Base-by-base conservation (phyloP, 2,329 filamentous ascomycete genomes). In the Cryphonectria naterciae region DNA sequence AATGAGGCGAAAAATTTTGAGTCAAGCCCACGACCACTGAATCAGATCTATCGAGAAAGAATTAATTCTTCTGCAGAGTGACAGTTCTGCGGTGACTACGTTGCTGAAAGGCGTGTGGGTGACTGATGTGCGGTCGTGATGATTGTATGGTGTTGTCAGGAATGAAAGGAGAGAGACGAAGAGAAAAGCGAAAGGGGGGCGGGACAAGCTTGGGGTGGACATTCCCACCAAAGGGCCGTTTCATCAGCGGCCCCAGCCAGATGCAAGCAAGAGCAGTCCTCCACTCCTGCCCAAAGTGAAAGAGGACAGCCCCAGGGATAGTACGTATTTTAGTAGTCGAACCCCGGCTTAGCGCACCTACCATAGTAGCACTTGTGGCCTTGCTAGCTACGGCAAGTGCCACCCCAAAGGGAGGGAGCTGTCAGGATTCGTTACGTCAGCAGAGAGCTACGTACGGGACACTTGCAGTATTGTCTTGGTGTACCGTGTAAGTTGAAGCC, bases 11-110 rank as follows among this genome's bases (percentile, higher is more conserved):
- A 46, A 69, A 62, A 32, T 62, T 54, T 62, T 54, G 60, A 62
- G 28, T 54, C 58, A 22, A 37, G 32, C 37, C 60, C 61, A 28
- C 60, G n/a, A n/a, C 46, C 67, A 32, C 67, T 56, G 67, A 63
- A 19, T 43, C 58, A 63, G 61, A 37, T 68, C 67, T 68, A 68
- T 68, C 56, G 32, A 63, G 32, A 68, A 52, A 54, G 35, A 25
- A 46, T 39, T 52, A 56, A 49, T 62, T 35, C 67, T 32, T 46
- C 58, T 62, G 66, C 56, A 63, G 66, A 37, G 66, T 62, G 56
- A 63, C 56, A 61, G 39, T 25, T 49, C 60, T 63, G 67, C 67
- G 63, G 41, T 68, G 43, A 64, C 67, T 68, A 68, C 67, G 67
- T 65, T 65, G 63, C 22, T 63, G 58, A 41, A n/a, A 15, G 60